Base-by-base conservation (phyloP, 768 basidiomycete genomes). In the Serendipita sp. region DNA sequence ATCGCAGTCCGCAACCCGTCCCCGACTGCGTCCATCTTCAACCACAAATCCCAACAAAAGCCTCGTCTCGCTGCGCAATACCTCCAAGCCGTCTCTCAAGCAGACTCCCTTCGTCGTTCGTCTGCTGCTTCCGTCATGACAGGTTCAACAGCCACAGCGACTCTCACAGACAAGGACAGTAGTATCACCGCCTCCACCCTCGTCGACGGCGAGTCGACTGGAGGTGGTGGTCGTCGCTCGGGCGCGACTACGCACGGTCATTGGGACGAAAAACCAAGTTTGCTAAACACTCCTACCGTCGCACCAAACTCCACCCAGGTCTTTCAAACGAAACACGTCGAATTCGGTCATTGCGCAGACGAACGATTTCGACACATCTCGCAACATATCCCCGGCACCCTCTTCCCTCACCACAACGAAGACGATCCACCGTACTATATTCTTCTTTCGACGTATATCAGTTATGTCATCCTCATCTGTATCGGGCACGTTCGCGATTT, bases 401-500 rank as follows among this genome's bases (percentile, higher is more conserved):
- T 73, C 76, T 4, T 75, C 80, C 1, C 72, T 88, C 66, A 77
- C 64, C 81, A 83, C 70, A 75, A 81, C 65, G 86, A 89, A 67
- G 83, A 86, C 68, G 91, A 94, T 70, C 95, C 95, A 2, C 89
- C 91, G 0, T 92, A 96, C 72, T 93, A 92, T 75, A 86, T 96
- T 70, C 80, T 97, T 47, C 75, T 98, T 67, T 85, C 89, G 7
- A 95, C 93, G 3, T 98, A 97, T 73, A 80, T 95, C 74, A 87
- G 88, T 77, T 98, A 95, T 76, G 81, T 98, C 69, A 80, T 97
- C 66, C 83, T 98, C 65, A 95, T 98, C 68, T 79, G 83, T 68
- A 75, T 99, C 54, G 96, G 96, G 18, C 96, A 98, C 71, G 76
- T 94, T 53, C 85, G 95, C 64, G 96, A 99, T 75, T 99, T 97